Conservation (phyloP, 805 yeast genomes). For the Pichia membranifaciens region DNA sequence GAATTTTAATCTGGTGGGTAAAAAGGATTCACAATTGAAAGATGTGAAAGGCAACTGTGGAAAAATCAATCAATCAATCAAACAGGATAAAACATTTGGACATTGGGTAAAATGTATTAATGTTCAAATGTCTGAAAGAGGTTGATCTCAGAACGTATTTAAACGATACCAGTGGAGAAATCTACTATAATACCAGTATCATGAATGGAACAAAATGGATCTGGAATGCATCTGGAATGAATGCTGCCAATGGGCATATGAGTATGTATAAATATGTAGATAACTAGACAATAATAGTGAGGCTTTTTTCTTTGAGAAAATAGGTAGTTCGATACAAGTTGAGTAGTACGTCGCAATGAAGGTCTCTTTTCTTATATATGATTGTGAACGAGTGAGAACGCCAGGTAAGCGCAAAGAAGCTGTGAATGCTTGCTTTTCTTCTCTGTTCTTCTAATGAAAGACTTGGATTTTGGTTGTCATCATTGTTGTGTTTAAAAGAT, state of each 20-base stretch:
- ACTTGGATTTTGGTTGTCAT: not conserved
- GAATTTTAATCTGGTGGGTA: no score
- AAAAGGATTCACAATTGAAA: no score
- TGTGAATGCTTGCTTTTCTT: not conserved
- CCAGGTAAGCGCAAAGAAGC: not conserved
- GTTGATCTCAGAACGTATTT: not conserved
- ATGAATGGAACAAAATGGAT: no score
- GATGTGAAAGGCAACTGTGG: no score
- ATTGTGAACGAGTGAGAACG: no score
- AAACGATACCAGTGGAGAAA: no score
- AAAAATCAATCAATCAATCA: no score
- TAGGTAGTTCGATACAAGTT: conserved; percentile 5
- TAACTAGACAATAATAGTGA: not conserved
- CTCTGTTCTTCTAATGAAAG: not conserved
- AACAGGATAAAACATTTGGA: no score
- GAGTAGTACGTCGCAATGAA: conserved; percentile 5
- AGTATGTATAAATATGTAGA: not conserved
- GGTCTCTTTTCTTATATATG: not conserved
- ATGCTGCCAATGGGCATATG: no score
- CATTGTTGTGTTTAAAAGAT: not conserved
- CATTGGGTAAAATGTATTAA: no score
- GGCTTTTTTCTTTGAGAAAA: not conserved
- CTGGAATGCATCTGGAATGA: not conserved
- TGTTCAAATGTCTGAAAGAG: not conserved
- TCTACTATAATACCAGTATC: no score